These are phyloP conservation scores for Teratosphaeria viscida DNA, from an alignment of 2,329 filamentous ascomycete genomes.

Conservation along the genomic window DNA sequence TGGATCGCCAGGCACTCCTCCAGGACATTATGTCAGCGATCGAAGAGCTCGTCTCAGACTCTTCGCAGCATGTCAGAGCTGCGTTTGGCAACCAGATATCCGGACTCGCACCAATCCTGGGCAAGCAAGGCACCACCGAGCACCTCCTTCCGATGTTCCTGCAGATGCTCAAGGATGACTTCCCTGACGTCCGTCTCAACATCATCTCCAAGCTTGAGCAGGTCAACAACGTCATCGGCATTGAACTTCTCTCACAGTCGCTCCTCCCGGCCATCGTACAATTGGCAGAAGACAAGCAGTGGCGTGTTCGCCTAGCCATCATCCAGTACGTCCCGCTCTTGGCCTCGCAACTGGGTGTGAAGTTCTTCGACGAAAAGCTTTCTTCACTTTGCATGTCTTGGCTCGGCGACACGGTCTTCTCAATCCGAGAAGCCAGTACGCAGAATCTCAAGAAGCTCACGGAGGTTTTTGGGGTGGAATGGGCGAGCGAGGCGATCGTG, in stretches of 20 bases:
- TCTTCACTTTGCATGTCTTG: constrained; percentile 95
- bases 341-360: constrained; percentile 86
- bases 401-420: constrained; percentile 97
- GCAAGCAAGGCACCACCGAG: constrained; percentile 97
- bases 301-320: constrained; percentile 93
- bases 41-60: constrained; percentile 91
- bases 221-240: constrained; percentile 97
- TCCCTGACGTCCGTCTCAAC: constrained; percentile 92
- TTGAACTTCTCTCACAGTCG: constrained; percentile 91
- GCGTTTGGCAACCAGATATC: constrained; percentile 95
- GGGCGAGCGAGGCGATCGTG: constrained; percentile 94
- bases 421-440: constrained; percentile 92
- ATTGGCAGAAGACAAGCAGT: constrained; percentile 97
- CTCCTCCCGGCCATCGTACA: constrained; percentile 95
- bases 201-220: constrained; percentile 99
- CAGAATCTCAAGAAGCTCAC: constrained; percentile 97
- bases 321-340: constrained; percentile 98
- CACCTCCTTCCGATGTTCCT: constrained; percentile 98
- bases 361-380: constrained; percentile 98
- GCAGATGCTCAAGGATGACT: constrained; percentile 98
- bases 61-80: constrained; percentile 91
- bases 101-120: constrained; percentile 88
- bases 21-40: constrained; percentile 95
- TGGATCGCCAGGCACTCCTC: constrained; percentile 78
- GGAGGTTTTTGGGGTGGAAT: constrained; percentile 95